A percentile compares a stretch with the other conserved stretches of the same genome.
phyloP scores from a whole-genome alignment of 2,329 filamentous ascomycete species.

The Beauveria australis region DNA sequence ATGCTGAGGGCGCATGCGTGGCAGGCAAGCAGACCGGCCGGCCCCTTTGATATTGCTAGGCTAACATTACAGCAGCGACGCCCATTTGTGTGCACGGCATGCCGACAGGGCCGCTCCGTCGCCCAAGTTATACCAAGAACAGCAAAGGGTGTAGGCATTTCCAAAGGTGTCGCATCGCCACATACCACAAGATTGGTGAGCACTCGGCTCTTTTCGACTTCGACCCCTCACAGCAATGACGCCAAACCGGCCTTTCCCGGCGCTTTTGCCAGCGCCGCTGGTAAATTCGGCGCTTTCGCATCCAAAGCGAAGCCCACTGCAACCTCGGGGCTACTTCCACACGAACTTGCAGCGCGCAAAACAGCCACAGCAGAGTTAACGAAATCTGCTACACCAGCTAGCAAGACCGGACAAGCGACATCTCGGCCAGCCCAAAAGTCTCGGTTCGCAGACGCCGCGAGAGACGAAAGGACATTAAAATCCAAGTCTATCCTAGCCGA shows the following conservation, averaged over 20 bases:
- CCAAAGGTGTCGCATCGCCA: neutral
- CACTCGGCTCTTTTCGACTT: constrained; percentile 20
- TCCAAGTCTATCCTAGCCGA: constrained; percentile 25
- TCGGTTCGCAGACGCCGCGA: neutral
- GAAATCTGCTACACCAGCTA: constrained; percentile 14
- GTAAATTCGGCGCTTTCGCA: constrained; percentile 17
- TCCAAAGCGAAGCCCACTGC: constrained; percentile 14
- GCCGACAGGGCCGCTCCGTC: neutral
- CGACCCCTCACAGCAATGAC: constrained; percentile 15
- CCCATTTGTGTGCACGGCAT: constrained; percentile 31
- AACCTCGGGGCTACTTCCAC: constrained; percentile 25
- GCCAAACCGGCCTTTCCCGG: constrained; percentile 18
- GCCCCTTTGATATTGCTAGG: neutral
- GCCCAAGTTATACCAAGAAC: neutral
- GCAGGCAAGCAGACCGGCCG: constrained; percentile 24
- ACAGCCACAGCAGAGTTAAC: constrained; percentile 11
- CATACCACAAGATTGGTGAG: neutral
- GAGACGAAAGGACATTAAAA: constrained; percentile 1
- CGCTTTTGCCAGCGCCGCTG: constrained; percentile 15
- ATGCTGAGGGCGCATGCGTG: constrained; percentile 37
- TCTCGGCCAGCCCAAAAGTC: constrained; percentile 3
- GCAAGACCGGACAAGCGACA: neutral
- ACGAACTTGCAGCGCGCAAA: constrained; percentile 29
- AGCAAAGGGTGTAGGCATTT: neutral
- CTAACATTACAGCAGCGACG: constrained; percentile 13